Base-by-base conservation (phyloP, 257 asterid species). In the Hygrophila difformis region DNA sequence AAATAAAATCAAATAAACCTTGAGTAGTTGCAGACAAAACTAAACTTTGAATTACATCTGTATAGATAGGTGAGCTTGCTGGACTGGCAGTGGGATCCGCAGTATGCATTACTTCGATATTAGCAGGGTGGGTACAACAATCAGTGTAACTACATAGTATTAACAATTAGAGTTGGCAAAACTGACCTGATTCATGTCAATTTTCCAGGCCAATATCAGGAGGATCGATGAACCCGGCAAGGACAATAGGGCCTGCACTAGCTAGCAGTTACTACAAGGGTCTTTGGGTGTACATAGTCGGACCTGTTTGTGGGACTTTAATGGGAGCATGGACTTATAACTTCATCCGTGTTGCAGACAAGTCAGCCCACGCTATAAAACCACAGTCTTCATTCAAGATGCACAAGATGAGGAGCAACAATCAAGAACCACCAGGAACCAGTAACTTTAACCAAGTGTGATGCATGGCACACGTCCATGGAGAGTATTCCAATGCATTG, bases 41-140 rank as follows among this genome's bases (percentile, higher is more conserved):
- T 26, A 8, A 8, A 26, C 7, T 26, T 26, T 26, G 31, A 26
- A 26, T 26, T 26, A 13, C 31, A n/a, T 39, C 13, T 34, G 9
- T 16, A 20, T 55, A 87, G 94, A 55, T 80, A 12, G 94, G 97
- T 43, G 93, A 87, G 78, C 85, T 87, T 17, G 94, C 83, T 3
- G 93, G 94, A 12, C 68, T 87, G 3, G 97, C 97, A 6, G 93
- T 87, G 0, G 97, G 97, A 8, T 83, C 94, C 1, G 91, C 97
- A 1, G 95, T 87, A 13, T 87, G 97, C 78, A 87, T 87, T 67
- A 71, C 86, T 53, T 87, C 97, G 19, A 71, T 87, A 47, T 60
- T 87, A 44, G 95, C 82, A 9, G 94, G 97, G 97, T 83, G 48
- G 69, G 75, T 17, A n/a, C n/a, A 18, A 5, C 21, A 4, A 10